Evolutionary conservation across 345 rosid species (phyloP).

Genomic region (Odontarrhena argentea): DNA sequence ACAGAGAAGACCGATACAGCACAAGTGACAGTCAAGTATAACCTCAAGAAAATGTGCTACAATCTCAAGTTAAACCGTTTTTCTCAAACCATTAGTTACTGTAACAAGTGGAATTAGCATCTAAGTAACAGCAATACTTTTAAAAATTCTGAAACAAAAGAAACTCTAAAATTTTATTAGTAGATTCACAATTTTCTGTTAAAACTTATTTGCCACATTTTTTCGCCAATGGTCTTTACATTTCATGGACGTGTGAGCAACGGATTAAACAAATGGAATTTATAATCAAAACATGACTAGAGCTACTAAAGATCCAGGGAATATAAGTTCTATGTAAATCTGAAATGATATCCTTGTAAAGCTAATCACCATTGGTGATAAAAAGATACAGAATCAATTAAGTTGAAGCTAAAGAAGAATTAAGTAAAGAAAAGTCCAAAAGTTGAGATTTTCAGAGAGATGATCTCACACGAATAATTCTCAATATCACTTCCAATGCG

Average conservation of each 20-base stretch:
- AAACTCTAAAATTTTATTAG: neutral
- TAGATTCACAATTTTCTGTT: neutral
- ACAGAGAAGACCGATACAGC: conserved; percentile 1
- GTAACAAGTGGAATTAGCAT: neutral
- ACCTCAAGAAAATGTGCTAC: neutral
- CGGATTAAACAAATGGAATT: neutral
- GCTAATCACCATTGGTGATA: neutral
- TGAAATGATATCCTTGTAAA: conserved; percentile 2
- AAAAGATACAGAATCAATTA: conserved; percentile 3
- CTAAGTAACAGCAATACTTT: neutral
- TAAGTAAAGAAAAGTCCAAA: neutral
- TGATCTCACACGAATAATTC: neutral
- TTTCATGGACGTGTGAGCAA: neutral
- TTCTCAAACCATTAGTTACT: neutral
- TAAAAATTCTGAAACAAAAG: neutral
- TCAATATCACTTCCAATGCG: neutral
- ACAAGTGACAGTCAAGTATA: conserved; percentile 2
- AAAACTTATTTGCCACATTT: neutral
- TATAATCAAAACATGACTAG: neutral
- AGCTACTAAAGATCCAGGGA: neutral
- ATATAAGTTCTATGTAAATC: neutral
- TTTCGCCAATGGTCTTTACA: neutral
- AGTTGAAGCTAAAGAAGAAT: conserved; percentile 5
- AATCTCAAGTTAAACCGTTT: conserved; percentile 13
- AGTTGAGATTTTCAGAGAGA: conserved; percentile 7